These are phyloP conservation scores for Rhodotorula sp. DNA, from an alignment of 1,284 basidiomycete genomes.

Conservation along the genomic window DNA sequence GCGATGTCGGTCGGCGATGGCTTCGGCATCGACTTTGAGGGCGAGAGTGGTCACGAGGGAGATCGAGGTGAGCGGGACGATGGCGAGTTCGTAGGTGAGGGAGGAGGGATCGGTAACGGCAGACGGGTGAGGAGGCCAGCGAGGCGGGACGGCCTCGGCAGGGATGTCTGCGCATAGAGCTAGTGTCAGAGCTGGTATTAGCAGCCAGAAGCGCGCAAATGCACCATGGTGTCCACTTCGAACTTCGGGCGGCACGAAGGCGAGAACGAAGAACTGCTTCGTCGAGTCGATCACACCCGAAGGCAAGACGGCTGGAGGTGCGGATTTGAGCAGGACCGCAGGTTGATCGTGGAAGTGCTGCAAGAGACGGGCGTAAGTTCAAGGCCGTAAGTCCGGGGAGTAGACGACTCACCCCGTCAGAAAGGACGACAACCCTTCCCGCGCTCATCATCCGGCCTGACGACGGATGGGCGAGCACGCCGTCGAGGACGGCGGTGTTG, in stretches of 20 bases:
- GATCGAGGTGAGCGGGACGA: constrained; percentile 72
- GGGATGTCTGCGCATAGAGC: constrained; percentile 58
- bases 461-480: constrained; percentile 63
- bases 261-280: constrained; percentile 69
- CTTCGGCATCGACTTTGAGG: constrained; percentile 72
- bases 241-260: constrained; percentile 55
- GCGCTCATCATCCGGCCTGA: constrained; percentile 66
- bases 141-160: constrained; percentile 61
- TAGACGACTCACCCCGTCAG: constrained; percentile 65
- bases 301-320: constrained; percentile 53
- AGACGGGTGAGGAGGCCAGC: constrained; percentile 42
- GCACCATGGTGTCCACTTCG: constrained; percentile 57
- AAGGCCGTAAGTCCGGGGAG: background rate
- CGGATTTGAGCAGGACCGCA: constrained; percentile 73
- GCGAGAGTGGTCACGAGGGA: constrained; percentile 66
- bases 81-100: constrained; percentile 66
- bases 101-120: constrained; percentile 49
- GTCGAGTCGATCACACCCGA: constrained; percentile 56
- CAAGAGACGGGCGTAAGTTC: constrained; percentile 1
- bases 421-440: constrained; percentile 79
- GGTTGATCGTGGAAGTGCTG: constrained; percentile 76
- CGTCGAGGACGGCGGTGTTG: constrained; percentile 66
- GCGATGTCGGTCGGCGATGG: constrained; percentile 63
- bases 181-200: too few relatives aligned
- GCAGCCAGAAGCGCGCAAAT: background rate